Evolutionary conservation across 2,329 filamentous ascomycete genomes (phyloP).

Genomic region (Sporothrix protearum): DNA sequence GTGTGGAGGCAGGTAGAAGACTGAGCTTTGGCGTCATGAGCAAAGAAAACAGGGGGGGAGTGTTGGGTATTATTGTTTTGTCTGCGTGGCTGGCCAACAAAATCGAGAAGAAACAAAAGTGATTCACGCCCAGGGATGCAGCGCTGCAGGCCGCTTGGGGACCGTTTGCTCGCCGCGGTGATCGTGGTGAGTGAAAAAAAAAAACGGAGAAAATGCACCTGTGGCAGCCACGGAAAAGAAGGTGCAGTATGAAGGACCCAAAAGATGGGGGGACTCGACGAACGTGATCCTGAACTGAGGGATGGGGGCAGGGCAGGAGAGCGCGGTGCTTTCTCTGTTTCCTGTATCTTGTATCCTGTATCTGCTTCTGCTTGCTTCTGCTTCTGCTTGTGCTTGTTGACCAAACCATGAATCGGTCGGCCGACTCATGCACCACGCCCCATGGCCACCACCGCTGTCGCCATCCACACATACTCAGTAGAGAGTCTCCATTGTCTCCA

Average conservation of each 20-base stretch:
- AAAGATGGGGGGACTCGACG: not conserved
- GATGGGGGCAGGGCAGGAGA: not conserved
- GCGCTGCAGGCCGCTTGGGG: not conserved
- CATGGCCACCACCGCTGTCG: conserved; percentile 13
- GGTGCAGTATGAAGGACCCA: not conserved
- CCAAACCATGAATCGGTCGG: conserved; percentile 8
- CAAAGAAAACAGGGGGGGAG: not conserved
- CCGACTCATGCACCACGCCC: conserved; percentile 1
- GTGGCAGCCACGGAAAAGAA: not conserved
- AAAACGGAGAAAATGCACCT: not conserved
- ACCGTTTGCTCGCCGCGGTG: not conserved
- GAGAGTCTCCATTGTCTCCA: not conserved
- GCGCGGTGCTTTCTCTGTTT: not conserved
- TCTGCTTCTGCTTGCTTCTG: not conserved
- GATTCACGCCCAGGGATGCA: not conserved
- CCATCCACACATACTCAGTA: conserved; percentile 10
- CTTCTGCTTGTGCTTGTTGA: not conserved
- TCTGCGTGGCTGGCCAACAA: not conserved
- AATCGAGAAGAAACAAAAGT: not conserved
- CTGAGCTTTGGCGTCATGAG: not conserved
- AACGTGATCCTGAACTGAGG: not conserved
- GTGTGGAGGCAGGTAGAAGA: not conserved
- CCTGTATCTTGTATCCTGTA: too few species aligned
- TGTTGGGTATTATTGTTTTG: not conserved
- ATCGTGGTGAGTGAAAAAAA: not conserved